Evolutionary conservation across 1,139 yeast species (phyloP), one percentile per base, ranked within the genome.

Genomic region (Scheffersomyces insectosa): DNA sequence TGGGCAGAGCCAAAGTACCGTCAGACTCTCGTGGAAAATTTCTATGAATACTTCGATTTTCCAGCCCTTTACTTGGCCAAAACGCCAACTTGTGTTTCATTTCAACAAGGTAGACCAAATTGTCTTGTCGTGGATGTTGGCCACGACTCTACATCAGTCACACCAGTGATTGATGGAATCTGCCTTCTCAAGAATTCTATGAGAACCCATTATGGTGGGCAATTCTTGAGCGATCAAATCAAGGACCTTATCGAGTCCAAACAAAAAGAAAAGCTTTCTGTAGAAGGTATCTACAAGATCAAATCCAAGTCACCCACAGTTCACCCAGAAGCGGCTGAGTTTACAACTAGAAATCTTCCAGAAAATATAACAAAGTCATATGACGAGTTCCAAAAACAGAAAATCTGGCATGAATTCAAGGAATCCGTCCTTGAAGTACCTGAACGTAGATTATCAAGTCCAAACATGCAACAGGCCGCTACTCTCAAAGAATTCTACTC

Each of bases 71-170:
- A 87, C 62, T 67, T 89, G 33, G 93, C 91, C 28, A 87, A 91
- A 48, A 76, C 85, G 3, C 95, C 98, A 13, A 88, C 96, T 0
- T 88, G 97, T 66, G 83, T 89, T 1, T 84, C 97, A 5, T 93
- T 93, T 67, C 95, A 96, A 16, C 87, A 88, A 54, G 98, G 98
- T 3, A 80, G 97, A 61, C 93, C 97, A 36, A 89, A 88, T 53
- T 95, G 97, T 58, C 71, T 93, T 42, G 95, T 95, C 29, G 96
- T 95, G 34, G 98, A 95, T 63, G 69, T 91, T 36, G 99, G 99
- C 2, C 95, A 90, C 57, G 91, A 87, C 53, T 71, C 86, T 2
- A 76, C 84, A 12, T 82, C 93, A 42, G 96, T 87, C 2, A 87
- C 97, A 1, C 98, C 99, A 0, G 95, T 93, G 3, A 80, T 91